Evolutionary conservation across 495 filamentous ascomycete species (phyloP), one percentile per base, ranked within the genome.

Genomic region (Pseudevernia furfuracea): DNA sequence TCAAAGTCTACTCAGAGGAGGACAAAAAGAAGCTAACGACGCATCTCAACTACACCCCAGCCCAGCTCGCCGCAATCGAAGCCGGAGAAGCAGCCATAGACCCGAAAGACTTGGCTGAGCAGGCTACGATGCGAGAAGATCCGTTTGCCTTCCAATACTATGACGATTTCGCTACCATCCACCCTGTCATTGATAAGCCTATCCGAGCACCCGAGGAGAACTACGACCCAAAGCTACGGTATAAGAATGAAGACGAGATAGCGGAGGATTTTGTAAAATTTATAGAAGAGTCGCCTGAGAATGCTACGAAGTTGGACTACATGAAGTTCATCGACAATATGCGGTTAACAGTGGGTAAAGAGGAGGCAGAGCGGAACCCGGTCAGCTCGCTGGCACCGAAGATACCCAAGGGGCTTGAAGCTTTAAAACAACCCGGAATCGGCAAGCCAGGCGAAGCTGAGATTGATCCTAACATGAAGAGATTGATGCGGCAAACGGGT

Each of bases 81-180:
- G 91, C 89, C 60, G 94, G 88, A 65, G 94, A 98, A 75, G 80
- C 81, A 14, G 85, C 89, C 63, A 88, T 98, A 75, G 83, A 90
- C 74, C 83, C 87, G 21, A 76, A 82, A 64, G 91, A 98, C 74
- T 74, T 97, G 71, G 82, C 84, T 11, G 81, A 85, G 44, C 88
- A 92, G 74, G 87, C 86, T 59, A 79, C 81, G 5, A 71, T 88
- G 57, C 85, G 88, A 56, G 74, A 73, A 49, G 94, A 97, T 73
- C 81, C 86, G 14, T 88, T 88, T 78, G 75, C 76, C 30, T 76
- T 94, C 56, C 74, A 78, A 32, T 98, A 98, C 78, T 71, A 93
- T 63, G 91, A 96, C 76, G 94, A 98, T 78, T 87, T 97, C 66
- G 83, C 88, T 43, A 76, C 80, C 46, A 82, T 89, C 64, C 84